phyloP scores from a whole-genome alignment of 495 filamentous ascomycete species.

The Rusavskia elegans region DNA sequence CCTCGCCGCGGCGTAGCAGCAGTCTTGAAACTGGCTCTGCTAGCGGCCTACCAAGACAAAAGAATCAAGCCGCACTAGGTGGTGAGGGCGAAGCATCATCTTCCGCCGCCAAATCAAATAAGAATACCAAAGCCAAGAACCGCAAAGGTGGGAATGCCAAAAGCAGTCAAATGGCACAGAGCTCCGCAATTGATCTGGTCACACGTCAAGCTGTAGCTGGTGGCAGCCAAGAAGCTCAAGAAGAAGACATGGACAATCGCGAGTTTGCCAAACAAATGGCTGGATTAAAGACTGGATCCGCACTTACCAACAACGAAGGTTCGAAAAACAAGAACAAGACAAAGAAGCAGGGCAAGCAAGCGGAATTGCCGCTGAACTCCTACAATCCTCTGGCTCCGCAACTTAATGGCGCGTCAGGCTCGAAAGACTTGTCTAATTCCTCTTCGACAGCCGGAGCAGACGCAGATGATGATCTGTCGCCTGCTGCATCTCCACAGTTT shows the following conservation, averaged over 20 bases:
- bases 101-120: conserved; percentile 1
- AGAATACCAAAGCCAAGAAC: conserved; percentile 6
- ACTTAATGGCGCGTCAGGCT: conserved; percentile 28
- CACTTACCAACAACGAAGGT: conserved; percentile 23
- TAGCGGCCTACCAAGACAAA: conserved; percentile 2
- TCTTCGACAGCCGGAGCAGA: conserved; percentile 67
- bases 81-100: conserved; percentile 7
- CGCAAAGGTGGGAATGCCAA: conserved; percentile 8
- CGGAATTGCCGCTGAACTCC: conserved; percentile 4
- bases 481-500: conserved; percentile 43
- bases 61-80: conserved; percentile 3
- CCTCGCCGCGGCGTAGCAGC: not conserved
- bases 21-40: not conserved
- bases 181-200: conserved; percentile 3
- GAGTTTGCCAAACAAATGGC: conserved; percentile 60
- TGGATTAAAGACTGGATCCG: conserved; percentile 46
- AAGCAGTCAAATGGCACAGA: conserved; percentile 8
- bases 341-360: conserved; percentile 24
- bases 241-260: conserved; percentile 46
- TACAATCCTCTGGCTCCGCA: conserved; percentile 9
- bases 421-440: conserved; percentile 26
- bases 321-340: conserved; percentile 42
- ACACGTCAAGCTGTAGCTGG: not conserved
- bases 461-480: conserved; percentile 67
- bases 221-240: conserved; percentile 23